phyloP scores from a whole-genome alignment of 2,329 filamentous ascomycete species.

The Scedosporium boydii region DNA sequence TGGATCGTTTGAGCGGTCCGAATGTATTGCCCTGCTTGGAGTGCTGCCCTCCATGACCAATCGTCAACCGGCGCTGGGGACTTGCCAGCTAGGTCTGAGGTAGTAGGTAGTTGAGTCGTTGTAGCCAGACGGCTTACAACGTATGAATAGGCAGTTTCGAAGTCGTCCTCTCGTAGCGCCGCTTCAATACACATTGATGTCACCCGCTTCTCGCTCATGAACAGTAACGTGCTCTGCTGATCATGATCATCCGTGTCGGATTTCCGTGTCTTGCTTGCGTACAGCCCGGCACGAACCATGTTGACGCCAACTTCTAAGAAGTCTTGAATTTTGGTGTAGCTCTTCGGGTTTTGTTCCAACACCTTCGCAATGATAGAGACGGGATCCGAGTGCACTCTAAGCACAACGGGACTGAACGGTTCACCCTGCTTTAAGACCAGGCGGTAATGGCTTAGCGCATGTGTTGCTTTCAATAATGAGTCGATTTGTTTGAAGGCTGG shows the following conservation, averaged over 20 bases:
- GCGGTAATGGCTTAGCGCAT: constrained; percentile 66
- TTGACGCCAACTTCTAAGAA: constrained; percentile 60
- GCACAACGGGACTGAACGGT: constrained; percentile 67
- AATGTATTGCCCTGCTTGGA: constrained; percentile 68
- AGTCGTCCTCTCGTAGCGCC: constrained; percentile 66
- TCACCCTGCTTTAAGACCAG: constrained; percentile 71
- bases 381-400: constrained; percentile 69
- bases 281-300: constrained; percentile 51
- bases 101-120: constrained; percentile 10
- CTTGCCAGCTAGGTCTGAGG: constrained; percentile 12
- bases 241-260: not conserved
- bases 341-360: constrained; percentile 63
- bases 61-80: constrained; percentile 35
- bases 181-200: constrained; percentile 74
- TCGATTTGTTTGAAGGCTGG: constrained; percentile 45
- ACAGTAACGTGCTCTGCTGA: constrained; percentile 18
- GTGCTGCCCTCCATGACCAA: constrained; percentile 69
- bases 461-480: constrained; percentile 61
- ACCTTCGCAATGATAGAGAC: constrained; percentile 63
- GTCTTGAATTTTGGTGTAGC: constrained; percentile 67
- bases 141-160: constrained; percentile 80
- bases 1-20: constrained; percentile 42
- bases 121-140: constrained; percentile 58
- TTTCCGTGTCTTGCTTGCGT: not conserved
- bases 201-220: constrained; percentile 53